Conservation (phyloP, 2,329 filamentous ascomycete genomes). For the Botrytis porri region DNA sequence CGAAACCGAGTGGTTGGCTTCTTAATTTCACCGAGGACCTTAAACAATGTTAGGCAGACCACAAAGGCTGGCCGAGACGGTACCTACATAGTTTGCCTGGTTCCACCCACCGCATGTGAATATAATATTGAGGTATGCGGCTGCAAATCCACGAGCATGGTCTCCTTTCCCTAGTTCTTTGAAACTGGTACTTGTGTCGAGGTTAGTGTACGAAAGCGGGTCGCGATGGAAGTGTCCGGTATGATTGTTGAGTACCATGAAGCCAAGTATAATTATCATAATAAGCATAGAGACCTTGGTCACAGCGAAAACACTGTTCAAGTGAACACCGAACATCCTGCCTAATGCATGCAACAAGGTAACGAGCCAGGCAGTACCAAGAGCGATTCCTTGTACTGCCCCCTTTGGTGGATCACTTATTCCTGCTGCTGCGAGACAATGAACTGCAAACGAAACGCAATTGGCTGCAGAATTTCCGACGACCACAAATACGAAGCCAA, state of each 20-base stretch:
- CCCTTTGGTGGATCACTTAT: conserved; percentile 33
- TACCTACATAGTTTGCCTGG: conserved; percentile 44
- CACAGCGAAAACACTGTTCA: conserved; percentile 50
- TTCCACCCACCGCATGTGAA: conserved; percentile 44
- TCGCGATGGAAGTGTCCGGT: conserved; percentile 5
- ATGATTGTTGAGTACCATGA: conserved; percentile 19
- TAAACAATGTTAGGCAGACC: conserved; percentile 41
- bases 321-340: conserved; percentile 47
- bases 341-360: conserved; percentile 49
- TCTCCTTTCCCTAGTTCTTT: conserved; percentile 23
- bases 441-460: conserved; percentile 50
- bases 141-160: conserved; percentile 37
- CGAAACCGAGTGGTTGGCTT: conserved; percentile 31
- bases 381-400: conserved; percentile 47
- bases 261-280: conserved; percentile 43
- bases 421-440: conserved; percentile 42
- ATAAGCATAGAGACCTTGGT: conserved; percentile 50
- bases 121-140: conserved; percentile 46
- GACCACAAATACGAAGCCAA: conserved; percentile 37
- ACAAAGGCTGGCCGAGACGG: background rate
- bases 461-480: conserved; percentile 52
- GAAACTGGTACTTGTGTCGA: conserved; percentile 21
- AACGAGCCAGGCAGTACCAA: conserved; percentile 44
- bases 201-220: conserved; percentile 18
- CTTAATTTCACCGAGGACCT: conserved; percentile 25